Conservation (phyloP, 768 basidiomycete species). For the Boletus barrowsii region DNA sequence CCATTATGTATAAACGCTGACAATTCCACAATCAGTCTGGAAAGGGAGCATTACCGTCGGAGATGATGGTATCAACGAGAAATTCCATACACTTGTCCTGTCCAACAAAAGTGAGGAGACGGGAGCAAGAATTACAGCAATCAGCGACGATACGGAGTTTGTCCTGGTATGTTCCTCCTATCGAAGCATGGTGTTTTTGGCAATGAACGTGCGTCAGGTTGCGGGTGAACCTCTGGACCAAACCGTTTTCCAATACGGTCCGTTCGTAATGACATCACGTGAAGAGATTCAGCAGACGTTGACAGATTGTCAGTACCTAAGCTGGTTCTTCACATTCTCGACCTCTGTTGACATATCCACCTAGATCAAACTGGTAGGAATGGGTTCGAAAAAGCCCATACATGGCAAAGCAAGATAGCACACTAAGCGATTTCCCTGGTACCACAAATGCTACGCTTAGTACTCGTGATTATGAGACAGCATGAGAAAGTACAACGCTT, state of each 20-base stretch:
- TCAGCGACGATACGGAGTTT: slow-evolving; percentile 64
- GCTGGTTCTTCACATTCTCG: background rate
- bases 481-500: too few relatives aligned
- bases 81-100: slow-evolving; percentile 83
- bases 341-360: slow-evolving; percentile 7
- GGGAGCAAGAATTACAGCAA: slow-evolving; percentile 65
- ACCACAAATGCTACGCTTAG: background rate
- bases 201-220: slow-evolving; percentile 40
- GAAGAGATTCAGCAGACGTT: slow-evolving; percentile 83
- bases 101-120: slow-evolving; percentile 55
- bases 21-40: slow-evolving; percentile 24
- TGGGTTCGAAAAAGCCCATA: slow-evolving; percentile 88
- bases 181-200: background rate
- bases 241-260: slow-evolving; percentile 81
- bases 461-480: too few relatives aligned
- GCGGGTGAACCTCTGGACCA: slow-evolving; percentile 90
- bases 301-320: slow-evolving; percentile 61
- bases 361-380: slow-evolving; percentile 72
- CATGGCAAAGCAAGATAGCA: slow-evolving; percentile 85
- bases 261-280: slow-evolving; percentile 80
- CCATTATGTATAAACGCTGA: background rate
- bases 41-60: slow-evolving; percentile 64
- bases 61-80: slow-evolving; percentile 43
- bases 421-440: slow-evolving; percentile 7
- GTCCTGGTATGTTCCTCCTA: slow-evolving; percentile 52